phyloP scores from a whole-genome alignment of 345 rosid genomes.

The Mallotus nudiflorus region DNA sequence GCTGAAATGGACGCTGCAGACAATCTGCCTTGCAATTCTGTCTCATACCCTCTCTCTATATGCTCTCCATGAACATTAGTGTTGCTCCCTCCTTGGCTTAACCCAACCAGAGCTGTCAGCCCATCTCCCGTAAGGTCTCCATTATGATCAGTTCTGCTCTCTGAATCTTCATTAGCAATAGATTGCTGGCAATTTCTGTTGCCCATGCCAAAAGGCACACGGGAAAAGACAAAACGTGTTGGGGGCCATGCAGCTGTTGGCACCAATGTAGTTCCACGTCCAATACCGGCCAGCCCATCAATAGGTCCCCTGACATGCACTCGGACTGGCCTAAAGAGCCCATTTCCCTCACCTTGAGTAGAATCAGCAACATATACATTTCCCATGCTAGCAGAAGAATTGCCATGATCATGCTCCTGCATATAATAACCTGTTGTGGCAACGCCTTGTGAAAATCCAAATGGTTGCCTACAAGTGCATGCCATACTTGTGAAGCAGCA shows the following conservation, averaged over 20 bases:
- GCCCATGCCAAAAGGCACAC: constrained; percentile 74
- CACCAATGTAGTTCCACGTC: constrained; percentile 78
- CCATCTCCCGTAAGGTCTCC: constrained; percentile 85
- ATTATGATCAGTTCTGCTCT: constrained; percentile 67
- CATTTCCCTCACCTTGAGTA: constrained; percentile 71
- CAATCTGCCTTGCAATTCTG: constrained; percentile 44
- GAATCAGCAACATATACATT: constrained; percentile 68
- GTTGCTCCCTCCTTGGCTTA: constrained; percentile 70
- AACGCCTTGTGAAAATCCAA: constrained; percentile 63
- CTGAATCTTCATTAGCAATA: constrained; percentile 78
- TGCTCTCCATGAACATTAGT: constrained; percentile 56
- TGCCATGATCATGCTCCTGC: constrained; percentile 73
- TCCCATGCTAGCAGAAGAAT: constrained; percentile 53
- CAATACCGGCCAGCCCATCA: constrained; percentile 98
- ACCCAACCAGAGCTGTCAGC: constrained; percentile 83
- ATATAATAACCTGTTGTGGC: constrained; percentile 54
- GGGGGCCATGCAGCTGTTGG: constrained; percentile 86
- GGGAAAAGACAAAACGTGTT: constrained; percentile 89
- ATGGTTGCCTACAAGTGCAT: constrained; percentile 83
- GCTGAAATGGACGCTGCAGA: constrained; percentile 47
- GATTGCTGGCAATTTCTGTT: constrained; percentile 81
- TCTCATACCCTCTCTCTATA: constrained; percentile 50
- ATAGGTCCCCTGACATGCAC: constrained; percentile 85
- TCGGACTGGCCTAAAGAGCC: constrained; percentile 77
- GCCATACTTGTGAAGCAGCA: constrained; percentile 68